Evolutionary conservation across 2,329 filamentous ascomycete species (phyloP).

Genomic region (Chaetomiaceae sp.): DNA sequence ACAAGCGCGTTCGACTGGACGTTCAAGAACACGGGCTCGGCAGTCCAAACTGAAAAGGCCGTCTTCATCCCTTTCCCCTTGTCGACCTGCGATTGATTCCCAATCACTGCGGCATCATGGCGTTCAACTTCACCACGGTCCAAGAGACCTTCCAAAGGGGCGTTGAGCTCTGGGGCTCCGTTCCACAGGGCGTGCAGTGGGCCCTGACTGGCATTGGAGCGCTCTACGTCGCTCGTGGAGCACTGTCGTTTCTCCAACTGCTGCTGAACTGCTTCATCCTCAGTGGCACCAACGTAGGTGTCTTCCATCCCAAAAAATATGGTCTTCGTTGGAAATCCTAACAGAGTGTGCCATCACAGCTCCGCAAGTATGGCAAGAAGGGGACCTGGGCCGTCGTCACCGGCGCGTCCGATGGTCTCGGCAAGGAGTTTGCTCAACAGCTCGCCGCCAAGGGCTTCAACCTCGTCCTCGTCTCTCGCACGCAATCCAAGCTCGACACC

Average conservation of each 20-base stretch:
- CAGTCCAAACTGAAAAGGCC: background rate
- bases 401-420: conserved; percentile 91
- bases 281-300: conserved; percentile 55
- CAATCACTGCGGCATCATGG: conserved; percentile 8
- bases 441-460: conserved; percentile 92
- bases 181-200: conserved; percentile 44
- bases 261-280: conserved; percentile 66
- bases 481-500: conserved; percentile 79
- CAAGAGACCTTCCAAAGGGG: conserved; percentile 31
- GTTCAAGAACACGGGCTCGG: background rate
- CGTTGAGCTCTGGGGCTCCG: conserved; percentile 31
- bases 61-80: background rate
- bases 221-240: conserved; percentile 51
- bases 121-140: conserved; percentile 3
- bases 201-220: conserved; percentile 53
- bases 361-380: conserved; percentile 83
- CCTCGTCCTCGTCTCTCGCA: conserved; percentile 89
- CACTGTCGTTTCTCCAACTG: conserved; percentile 55
- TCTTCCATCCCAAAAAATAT: background rate
- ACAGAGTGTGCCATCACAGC: conserved; percentile 45
- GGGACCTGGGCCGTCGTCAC: conserved; percentile 94
- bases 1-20: conserved; percentile 5
- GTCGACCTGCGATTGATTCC: background rate
- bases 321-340: conserved; percentile 8
- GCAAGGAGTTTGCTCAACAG: conserved; percentile 91